A percentile compares a stretch with the other conserved stretches of the same genome.
Evolutionary conservation across 345 rosid genomes (phyloP).

Genomic region (Lumnitzera littorea): DNA sequence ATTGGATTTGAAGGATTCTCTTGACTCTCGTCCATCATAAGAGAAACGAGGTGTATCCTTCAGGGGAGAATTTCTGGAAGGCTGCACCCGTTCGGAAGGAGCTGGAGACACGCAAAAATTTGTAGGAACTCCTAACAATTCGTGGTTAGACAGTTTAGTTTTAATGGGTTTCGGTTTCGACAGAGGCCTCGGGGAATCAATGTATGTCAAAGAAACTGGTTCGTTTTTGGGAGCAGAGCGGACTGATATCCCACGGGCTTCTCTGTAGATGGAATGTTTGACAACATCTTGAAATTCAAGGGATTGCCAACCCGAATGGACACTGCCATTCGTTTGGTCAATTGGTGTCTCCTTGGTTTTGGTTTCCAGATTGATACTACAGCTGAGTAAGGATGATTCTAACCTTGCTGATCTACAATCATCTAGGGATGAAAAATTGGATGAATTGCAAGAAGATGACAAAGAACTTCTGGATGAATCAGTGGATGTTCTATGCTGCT

Average conservation of each 20-base stretch:
- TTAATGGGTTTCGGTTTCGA: conserved; percentile 38
- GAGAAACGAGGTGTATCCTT: conserved; percentile 78
- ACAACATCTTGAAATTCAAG: conserved; percentile 47
- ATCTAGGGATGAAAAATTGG: conserved; percentile 63
- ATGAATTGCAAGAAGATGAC: conserved; percentile 74
- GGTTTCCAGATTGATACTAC: conserved; percentile 17
- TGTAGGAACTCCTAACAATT: conserved; percentile 34
- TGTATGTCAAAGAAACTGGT: conserved; percentile 35
- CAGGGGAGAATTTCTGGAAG: conserved; percentile 21
- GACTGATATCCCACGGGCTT: conserved; percentile 35
- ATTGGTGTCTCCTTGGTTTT: conserved; percentile 12
- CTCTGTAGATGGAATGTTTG: conserved; percentile 57
- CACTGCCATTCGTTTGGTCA: conserved; percentile 27
- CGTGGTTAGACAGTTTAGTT: conserved; percentile 32
- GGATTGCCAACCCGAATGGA: conserved; percentile 26
- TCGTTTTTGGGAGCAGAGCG: conserved; percentile 27
- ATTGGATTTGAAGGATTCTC: conserved; percentile 40
- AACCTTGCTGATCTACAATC: conserved; percentile 39
- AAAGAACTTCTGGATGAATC: conserved; percentile 64
- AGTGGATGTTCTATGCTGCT: conserved; percentile 47
- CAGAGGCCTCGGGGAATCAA: conserved; percentile 63
- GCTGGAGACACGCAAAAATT: conserved; percentile 23
- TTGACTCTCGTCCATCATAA: conserved; percentile 68
- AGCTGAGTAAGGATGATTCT: conserved; percentile 32
- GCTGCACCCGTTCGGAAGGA: conserved; percentile 28